Conservation (phyloP, 129 eudicot species). For the Artemisia annua region DNA sequence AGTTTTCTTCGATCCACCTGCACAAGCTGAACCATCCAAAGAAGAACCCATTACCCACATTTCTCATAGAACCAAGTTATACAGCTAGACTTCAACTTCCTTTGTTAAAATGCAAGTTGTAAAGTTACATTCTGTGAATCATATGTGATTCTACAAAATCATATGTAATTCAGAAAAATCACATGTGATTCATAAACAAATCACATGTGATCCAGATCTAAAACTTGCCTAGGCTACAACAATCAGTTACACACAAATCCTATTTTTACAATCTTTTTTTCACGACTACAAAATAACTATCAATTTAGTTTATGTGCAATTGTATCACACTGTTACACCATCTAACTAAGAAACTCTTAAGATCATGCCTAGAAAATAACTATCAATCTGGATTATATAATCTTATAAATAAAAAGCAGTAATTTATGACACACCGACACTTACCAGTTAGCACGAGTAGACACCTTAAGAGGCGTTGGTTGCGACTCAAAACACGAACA, state of each 20-base stretch:
- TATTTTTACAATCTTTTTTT: neutral
- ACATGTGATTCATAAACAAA: too few relatives aligned
- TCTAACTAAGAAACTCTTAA: neutral
- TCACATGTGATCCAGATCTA: too few relatives aligned
- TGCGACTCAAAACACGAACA: slow-evolving; percentile 60
- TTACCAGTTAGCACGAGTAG: slow-evolving; percentile 86
- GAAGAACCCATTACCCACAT: too few relatives aligned
- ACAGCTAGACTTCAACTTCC: too few relatives aligned
- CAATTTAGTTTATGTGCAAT: neutral
- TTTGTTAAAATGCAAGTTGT: too few relatives aligned
- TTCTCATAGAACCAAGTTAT: too few relatives aligned
- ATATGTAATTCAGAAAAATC: too few relatives aligned
- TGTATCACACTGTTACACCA: neutral
- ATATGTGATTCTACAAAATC: too few relatives aligned
- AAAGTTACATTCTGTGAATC: too few relatives aligned
- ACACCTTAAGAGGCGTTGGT: slow-evolving; percentile 72
- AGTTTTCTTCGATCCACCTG: too few relatives aligned
- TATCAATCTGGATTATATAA: neutral
- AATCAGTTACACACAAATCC: neutral
- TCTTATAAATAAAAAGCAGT: neutral
- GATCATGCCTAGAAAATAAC: neutral
- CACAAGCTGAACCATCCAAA: too few relatives aligned
- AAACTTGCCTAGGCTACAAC: too few relatives aligned
- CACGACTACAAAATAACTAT: neutral
- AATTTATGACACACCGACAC: neutral